These are phyloP conservation scores for Mallotus repandus DNA, from an alignment of 441 rosid genomes.

Conservation along the genomic window DNA sequence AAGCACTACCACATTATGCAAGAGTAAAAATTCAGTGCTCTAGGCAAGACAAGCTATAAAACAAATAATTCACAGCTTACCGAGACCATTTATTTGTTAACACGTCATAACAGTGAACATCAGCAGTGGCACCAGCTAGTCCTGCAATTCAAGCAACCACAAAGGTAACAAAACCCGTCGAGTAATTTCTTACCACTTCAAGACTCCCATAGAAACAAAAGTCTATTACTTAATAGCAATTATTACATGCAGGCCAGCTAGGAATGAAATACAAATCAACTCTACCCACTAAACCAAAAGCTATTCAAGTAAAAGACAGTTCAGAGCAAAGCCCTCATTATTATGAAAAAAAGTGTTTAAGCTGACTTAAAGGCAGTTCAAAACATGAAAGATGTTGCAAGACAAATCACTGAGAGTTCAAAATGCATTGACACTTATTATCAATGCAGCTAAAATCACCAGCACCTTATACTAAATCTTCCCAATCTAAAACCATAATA, in stretches of 20 bases:
- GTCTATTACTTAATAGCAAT: conserved; percentile 1
- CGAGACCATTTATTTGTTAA: conserved; percentile 93
- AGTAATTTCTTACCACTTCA: not conserved
- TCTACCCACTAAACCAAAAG: not conserved
- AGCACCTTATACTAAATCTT: not conserved
- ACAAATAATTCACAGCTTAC: conserved; percentile 39
- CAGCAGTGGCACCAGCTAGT: conserved; percentile 97
- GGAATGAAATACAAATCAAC: not conserved
- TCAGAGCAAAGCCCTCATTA: not conserved
- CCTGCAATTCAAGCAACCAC: conserved; percentile 58
- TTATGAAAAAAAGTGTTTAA: not conserved
- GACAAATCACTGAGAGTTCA: conserved; percentile 4
- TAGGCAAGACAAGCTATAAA: conserved; percentile 10
- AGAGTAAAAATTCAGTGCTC: not conserved
- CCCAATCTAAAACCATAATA: not conserved
- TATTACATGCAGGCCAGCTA: not conserved
- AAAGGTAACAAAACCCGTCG: conserved; percentile 16
- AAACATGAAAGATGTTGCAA: not conserved
- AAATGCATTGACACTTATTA: not conserved
- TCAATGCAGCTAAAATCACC: not conserved
- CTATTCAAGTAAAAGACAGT: not conserved
- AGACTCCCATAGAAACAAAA: conserved; percentile 5
- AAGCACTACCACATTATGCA: conserved; percentile 17
- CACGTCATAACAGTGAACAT: conserved; percentile 93
- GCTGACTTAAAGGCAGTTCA: not conserved